Percentiles rank a stretch among this genome's conserved stretches.
These are phyloP conservation scores for Dryas octopetala DNA, from an alignment of 306 rosid species.

Conservation along the genomic window DNA sequence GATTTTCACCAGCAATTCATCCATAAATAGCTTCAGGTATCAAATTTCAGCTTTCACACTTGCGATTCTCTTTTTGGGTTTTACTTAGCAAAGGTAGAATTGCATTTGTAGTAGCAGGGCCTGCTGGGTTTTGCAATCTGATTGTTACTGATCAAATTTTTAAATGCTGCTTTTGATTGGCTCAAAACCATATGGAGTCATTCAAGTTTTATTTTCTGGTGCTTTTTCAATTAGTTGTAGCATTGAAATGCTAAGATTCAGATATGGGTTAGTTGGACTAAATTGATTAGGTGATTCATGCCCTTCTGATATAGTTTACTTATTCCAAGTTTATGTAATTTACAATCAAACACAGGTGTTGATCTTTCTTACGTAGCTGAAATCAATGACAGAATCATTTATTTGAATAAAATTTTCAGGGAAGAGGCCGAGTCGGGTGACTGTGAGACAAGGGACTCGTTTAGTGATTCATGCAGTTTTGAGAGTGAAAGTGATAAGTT, in stretches of 20 bases:
- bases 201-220: background rate
- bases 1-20: slow-evolving; percentile 71
- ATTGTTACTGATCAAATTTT: background rate
- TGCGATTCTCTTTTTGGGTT: background rate
- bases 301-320: background rate
- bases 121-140: background rate
- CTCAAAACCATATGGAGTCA: background rate
- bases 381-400: slow-evolving; percentile 3
- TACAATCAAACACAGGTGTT: background rate
- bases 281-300: slow-evolving; percentile 1
- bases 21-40: slow-evolving; percentile 58
- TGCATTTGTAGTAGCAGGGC: background rate
- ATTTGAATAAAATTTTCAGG: slow-evolving; percentile 36
- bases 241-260: background rate
- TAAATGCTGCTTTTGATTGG: slow-evolving; percentile 9
- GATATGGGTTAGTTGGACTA: background rate
- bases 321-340: background rate
- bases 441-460: slow-evolving; percentile 73
- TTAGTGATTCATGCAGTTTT: slow-evolving; percentile 73
- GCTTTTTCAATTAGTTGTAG: background rate
- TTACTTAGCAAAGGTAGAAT: background rate
- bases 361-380: background rate
- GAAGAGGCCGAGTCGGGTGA: slow-evolving; percentile 76
- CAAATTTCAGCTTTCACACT: background rate
- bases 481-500: slow-evolving; percentile 82